These are phyloP conservation scores for Curvularia eragrostidis DNA, from an alignment of 2,329 filamentous ascomycete species.

Conservation along the genomic window DNA sequence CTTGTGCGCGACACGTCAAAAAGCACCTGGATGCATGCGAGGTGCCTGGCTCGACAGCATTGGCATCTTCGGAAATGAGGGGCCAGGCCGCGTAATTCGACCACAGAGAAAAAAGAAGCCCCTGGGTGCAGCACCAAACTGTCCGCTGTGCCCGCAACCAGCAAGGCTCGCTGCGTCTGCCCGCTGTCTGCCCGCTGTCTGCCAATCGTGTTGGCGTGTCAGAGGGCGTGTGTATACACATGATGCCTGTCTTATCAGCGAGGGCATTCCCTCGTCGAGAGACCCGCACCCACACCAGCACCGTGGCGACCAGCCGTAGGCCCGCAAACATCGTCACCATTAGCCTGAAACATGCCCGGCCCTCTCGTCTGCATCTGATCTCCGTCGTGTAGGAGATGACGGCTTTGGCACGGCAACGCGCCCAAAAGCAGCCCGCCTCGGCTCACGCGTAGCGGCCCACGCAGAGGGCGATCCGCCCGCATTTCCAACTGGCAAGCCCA, in stretches of 20 bases:
- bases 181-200: not conserved
- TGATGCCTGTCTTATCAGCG: not conserved
- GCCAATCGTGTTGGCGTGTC: not conserved
- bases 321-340: not conserved
- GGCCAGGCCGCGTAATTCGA: constrained; percentile 16
- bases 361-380: not conserved
- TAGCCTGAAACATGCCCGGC: not conserved
- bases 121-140: constrained; percentile 2
- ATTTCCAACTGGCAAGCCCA: constrained; percentile 11
- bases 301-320: not conserved
- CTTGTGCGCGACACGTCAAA: constrained; percentile 8
- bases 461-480: not conserved
- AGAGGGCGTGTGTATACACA: not conserved
- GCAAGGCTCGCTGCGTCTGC: not conserved
- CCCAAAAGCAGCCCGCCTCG: constrained; percentile 12
- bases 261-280: not conserved
- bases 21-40: constrained; percentile 4
- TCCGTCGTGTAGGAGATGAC: not conserved
- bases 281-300: not conserved
- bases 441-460: not conserved
- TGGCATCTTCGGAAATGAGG: constrained; percentile 16
- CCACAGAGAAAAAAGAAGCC: constrained; percentile 5
- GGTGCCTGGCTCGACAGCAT: not conserved
- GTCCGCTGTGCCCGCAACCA: not conserved
- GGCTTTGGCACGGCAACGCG: constrained; percentile 10